Base-by-base conservation (phyloP, 2,329 filamentous ascomycete species). In the Thelonectria discophora region DNA sequence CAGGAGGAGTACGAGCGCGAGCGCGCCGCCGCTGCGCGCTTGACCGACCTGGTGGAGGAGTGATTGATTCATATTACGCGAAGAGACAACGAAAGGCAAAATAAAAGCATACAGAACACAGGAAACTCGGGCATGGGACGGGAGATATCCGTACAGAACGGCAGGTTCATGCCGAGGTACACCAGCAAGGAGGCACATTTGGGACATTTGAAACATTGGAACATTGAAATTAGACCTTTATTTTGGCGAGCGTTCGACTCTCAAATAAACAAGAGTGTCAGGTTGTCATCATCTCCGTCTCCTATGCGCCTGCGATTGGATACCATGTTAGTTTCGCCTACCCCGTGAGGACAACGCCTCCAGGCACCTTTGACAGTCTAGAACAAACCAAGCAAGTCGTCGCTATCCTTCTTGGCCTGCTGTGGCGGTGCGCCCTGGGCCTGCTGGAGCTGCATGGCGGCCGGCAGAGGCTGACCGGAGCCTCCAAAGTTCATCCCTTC, bases 1-100 rank as follows among this genome's bases (percentile, higher is more conserved):
- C 92, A 92, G 0, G 92, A 93, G 72, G 92, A 97, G 81, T 97
- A 91, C 88, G 87, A 92, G 79, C 88, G 86, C 77, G 86, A 90
- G 77, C 76, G 74, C 69, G 77, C 76, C 21, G 64, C 51, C 24
- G 60, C 55, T 27, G 56, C 67, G 30, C 56, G 42, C 18, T 43
- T 49, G 30, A 42, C 47, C 49, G 60, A 68, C 21, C 52, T 63
- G 32, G 54, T 58, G 50, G 62, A 61, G 50, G 50, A 59, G 42
- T 64, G 45, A 37, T 11, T 17, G 6, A 20, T 21, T 30, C 21
- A 18, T 34, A 12, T 24, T 21, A 15, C n/a, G 8, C 5, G 32
- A 27, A 27, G 34, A 17, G 9, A 20, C 15, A 17, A 18, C 18
- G 12, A 15, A 34, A 15, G 43, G 32, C n/a, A 15, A n/a, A n/a